Evolutionary conservation across 192 early-diverging fungal species (phyloP), one percentile per base, ranked within the genome.

Genomic region (Kickxella alabastrina): DNA sequence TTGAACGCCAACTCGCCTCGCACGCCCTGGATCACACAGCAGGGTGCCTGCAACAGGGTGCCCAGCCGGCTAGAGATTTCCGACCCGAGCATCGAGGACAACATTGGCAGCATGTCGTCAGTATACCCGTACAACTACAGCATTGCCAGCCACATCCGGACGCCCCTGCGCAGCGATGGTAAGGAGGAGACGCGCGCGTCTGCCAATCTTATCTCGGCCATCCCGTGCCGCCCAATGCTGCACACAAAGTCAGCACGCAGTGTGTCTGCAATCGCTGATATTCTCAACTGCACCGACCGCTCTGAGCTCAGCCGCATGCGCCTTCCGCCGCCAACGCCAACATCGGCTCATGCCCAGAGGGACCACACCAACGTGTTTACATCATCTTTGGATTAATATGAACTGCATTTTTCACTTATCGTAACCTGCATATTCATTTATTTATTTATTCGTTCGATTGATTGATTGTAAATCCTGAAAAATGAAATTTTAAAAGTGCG

Each of bases 281-380:
- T 75, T 25, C 59, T 75, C 25, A 75, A 68, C 60, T 75, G 71
- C 61, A 75, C 71, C 25, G 71, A 75, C 35, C 63, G 71, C 36
- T 59, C 71, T n/a, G 64, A 75, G 51, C 71, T 75, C 18, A 63
- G 71, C 50, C 64, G 71, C 48, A 52, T 75, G 59, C 71, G 71
- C 24, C 49, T 75, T 38, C 71, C 71, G 3, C 71, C 71, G 14
- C 71, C 71, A 24, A 75, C 71, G 4, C 71, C 71, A 25, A 75
- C 71, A 4, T 27, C 60, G 4, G 51, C 59, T 21, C 70, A 57
- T 34, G 42, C 40, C 22, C 59, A 53, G 36, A 57, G 59, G 28
- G 64, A 67, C 39, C 63, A 62, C 24, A n/a, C 58, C 6, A 39
- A 45, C 32, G 42, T 61, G 10, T 65, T 73, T 37, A 43, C 68